Base-by-base conservation (phyloP, 257 asterid genomes). In the Capsicum rhomboideum region DNA sequence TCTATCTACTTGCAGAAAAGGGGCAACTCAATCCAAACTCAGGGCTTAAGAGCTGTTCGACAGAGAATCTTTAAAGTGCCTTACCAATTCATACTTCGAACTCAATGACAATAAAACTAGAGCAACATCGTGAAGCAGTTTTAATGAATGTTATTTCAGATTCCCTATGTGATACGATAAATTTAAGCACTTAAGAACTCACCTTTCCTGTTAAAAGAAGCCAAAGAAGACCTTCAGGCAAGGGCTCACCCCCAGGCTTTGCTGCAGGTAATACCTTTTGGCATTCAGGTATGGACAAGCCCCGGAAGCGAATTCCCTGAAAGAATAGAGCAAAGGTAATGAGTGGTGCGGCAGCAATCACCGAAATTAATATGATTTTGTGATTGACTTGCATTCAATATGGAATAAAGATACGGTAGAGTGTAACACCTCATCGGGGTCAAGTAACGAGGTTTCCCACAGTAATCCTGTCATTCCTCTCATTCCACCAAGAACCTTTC, bases 181-280 rank as follows among this genome's bases (percentile, higher is more conserved):
- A 50, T 49, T 34, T 50, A 75, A 50, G 63, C 63, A 75, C 63
- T 75, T 20, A 49, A 75, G 81, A 55, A 11, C 91, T 82, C 77
- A 95, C 99, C 88, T 95, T 97, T 89, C 99, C 99, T 3, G 98
- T 97, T 87, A 97, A 90, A 84, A 97, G 97, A 79, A 97, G 98
- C 99, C 99, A 97, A 71, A 97, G 96, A 46, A 97, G 99, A 87
- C 99, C 99, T 89, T 97, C 99, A 29, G 99, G 99, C 84, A 97
- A 83, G 63, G 99, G 99, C 87, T 97, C 99, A 86, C 99, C 98
- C 69, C 96, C 98, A 79, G 95, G 89, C 90, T 92, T 92, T 84
- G 97, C 96, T 34, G 93, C 93, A 37, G 99, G 99, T 83, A 97
- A 90, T 89, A 93, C 66, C 84, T 93, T 93, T 88, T 97, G 99